These are phyloP conservation scores for Podosphaera xanthii DNA, from an alignment of 2,329 filamentous ascomycete species.

Conservation along the genomic window DNA sequence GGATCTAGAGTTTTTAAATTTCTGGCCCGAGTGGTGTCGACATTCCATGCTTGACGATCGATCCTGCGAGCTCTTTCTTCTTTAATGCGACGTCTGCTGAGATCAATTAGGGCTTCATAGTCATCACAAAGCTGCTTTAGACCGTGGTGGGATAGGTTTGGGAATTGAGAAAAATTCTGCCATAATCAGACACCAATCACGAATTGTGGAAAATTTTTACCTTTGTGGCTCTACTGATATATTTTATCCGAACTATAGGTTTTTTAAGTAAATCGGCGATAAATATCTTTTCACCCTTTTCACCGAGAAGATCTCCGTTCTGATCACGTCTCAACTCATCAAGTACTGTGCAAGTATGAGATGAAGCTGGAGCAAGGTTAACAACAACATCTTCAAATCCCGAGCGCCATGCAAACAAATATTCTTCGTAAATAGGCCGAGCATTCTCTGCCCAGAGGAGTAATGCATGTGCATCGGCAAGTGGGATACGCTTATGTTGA, in stretches of 20 bases:
- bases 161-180: background rate
- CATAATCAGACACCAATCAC: background rate
- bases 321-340: conserved; percentile 36
- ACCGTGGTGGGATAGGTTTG: conserved; percentile 7
- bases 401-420: conserved; percentile 70
- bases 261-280: conserved; percentile 83
- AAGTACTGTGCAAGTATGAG: conserved; percentile 28
- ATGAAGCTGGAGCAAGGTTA: conserved; percentile 52
- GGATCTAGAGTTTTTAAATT: conserved; percentile 58
- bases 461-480: conserved; percentile 46
- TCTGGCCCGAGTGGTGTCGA: conserved; percentile 59
- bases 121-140: conserved; percentile 16
- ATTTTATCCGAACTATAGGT: conserved; percentile 69
- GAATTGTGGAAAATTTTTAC: conserved; percentile 18
- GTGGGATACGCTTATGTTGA: conserved; percentile 58
- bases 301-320: conserved; percentile 34
- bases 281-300: conserved; percentile 69
- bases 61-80: conserved; percentile 52
- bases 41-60: conserved; percentile 68
- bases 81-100: conserved; percentile 49
- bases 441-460: conserved; percentile 63
- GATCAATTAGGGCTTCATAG: conserved; percentile 47
- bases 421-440: conserved; percentile 60
- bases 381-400: conserved; percentile 90
- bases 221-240: conserved; percentile 65